A percentile compares a stretch with the other conserved stretches of the same genome.
Conservation (phyloP, 257 asterid species). For the Coffea canephora region DNA sequence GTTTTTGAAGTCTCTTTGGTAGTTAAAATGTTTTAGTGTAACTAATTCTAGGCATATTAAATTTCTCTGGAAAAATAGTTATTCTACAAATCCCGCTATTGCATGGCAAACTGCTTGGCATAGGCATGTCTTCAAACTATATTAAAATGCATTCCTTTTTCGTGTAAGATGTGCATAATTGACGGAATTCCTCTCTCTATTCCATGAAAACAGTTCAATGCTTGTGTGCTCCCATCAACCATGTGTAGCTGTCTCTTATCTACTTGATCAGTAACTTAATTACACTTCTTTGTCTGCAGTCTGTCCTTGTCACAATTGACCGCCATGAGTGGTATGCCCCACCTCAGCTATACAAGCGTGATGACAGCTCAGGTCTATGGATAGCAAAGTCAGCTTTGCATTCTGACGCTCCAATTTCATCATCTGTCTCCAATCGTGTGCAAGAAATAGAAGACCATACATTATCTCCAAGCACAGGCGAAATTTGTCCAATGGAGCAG, state of each 20-base stretch:
- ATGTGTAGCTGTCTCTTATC: background rate
- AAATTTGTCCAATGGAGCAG: constrained; percentile 59
- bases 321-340: constrained; percentile 99
- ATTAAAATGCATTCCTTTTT: too few relatives aligned
- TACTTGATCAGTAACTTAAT: background rate
- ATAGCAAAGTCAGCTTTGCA: constrained; percentile 66
- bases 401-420: constrained; percentile 50
- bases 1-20: background rate
- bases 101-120: background rate
- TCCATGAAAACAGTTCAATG: background rate
- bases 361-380: constrained; percentile 93
- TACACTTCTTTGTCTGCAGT: constrained; percentile 49
- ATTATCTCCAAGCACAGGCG: constrained; percentile 46
- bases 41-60: background rate
- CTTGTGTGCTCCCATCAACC: background rate
- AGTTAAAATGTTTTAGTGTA: background rate
- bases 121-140: too few relatives aligned
- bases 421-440: constrained; percentile 36
- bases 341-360: constrained; percentile 82
- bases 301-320: constrained; percentile 94
- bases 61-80: background rate
- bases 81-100: background rate
- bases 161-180: background rate
- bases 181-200: background rate
- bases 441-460: constrained; percentile 39